Evolutionary conservation across 2,329 filamentous ascomycete species (phyloP).

Genomic region (Aspergillus costaricaensis): DNA sequence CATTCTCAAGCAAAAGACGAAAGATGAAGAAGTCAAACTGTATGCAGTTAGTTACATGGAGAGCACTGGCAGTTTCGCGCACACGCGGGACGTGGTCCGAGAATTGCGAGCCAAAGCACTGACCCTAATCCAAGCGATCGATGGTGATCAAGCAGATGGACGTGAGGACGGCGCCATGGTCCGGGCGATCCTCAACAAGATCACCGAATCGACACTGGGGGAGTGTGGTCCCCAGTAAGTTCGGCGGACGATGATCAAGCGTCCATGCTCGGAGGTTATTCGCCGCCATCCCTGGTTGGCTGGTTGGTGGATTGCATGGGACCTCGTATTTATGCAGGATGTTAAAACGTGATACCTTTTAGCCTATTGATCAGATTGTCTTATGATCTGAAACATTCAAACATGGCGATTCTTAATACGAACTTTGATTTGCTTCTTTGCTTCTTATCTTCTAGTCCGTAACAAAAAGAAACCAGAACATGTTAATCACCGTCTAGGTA

Average conservation of each 20-base stretch:
- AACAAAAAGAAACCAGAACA: conserved; percentile 6
- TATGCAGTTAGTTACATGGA: conserved; percentile 94
- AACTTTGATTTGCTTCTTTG: neutral
- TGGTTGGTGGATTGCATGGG: neutral
- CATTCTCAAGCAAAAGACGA: conserved; percentile 87
- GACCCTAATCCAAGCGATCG: conserved; percentile 64
- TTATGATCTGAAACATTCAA: conserved; percentile 1
- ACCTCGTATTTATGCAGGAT: neutral
- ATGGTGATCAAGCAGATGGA: conserved; percentile 47
- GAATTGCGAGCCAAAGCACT: conserved; percentile 67
- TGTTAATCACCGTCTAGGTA: neutral
- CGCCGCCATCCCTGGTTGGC: neutral
- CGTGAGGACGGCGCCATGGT: conserved; percentile 60
- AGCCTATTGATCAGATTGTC: neutral
- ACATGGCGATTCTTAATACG: neutral
- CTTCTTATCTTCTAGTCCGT: neutral
- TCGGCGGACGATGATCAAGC: neutral
- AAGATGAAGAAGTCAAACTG: conserved; percentile 81
- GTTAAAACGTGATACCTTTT: neutral
- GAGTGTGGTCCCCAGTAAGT: conserved; percentile 17
- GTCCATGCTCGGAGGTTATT: neutral
- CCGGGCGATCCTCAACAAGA: conserved; percentile 68
- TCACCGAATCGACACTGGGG: conserved; percentile 50
- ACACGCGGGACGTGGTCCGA: conserved; percentile 69
- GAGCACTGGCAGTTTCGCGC: conserved; percentile 82